phyloP scores from a whole-genome alignment of 768 basidiomycete species.

The Lepiota subincarnata region DNA sequence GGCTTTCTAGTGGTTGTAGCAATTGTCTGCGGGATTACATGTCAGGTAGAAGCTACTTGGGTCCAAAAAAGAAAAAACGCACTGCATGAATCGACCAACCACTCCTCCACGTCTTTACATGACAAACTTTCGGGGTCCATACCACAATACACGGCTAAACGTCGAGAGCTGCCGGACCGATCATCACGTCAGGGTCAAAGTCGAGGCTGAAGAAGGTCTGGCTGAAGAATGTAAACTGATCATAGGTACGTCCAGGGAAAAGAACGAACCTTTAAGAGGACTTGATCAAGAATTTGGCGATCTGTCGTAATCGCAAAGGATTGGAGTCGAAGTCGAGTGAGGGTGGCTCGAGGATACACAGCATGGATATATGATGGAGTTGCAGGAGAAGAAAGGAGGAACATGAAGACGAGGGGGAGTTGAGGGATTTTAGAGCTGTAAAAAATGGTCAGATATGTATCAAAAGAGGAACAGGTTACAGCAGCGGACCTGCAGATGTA shows the following conservation, averaged over 20 bases:
- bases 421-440: slow-evolving; percentile 41
- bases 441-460: not conserved
- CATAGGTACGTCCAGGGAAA: not conserved
- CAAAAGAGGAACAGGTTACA: not conserved
- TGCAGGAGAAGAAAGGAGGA: slow-evolving; percentile 54
- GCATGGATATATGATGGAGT: slow-evolving; percentile 54
- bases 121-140: not conserved
- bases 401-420: slow-evolving; percentile 60
- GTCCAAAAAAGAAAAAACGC: slow-evolving; percentile 37
- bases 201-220: slow-evolving; percentile 58
- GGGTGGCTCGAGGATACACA: slow-evolving; percentile 56
- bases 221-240: not conserved
- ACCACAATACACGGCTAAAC: too few relatives aligned
- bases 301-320: slow-evolving; percentile 49
- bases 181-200: slow-evolving; percentile 56
- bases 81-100: not conserved
- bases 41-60: not conserved
- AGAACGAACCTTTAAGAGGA: slow-evolving; percentile 51
- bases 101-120: not conserved
- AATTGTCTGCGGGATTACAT: slow-evolving; percentile 1
- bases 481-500: slow-evolving; percentile 60
- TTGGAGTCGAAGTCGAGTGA: slow-evolving; percentile 54
- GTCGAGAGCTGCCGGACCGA: slow-evolving; percentile 53
- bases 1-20: slow-evolving; percentile 50
- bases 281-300: slow-evolving; percentile 41